Base-by-base conservation (phyloP, 2,329 filamentous ascomycete genomes). In the Monosporascus cannonballus region DNA sequence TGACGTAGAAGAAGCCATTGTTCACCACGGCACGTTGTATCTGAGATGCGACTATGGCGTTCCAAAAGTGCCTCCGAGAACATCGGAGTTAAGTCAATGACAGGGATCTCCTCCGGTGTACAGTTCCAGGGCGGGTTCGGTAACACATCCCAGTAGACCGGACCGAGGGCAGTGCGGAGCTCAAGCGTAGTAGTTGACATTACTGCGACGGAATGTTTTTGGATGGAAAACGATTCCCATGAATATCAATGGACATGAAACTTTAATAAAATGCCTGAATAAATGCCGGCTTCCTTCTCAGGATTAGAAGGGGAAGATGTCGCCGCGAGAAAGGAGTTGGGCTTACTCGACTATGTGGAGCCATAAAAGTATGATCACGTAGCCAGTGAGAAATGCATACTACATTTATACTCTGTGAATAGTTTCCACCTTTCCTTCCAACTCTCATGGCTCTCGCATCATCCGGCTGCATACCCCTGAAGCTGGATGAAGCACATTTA, bases 1-100 rank as follows among this genome's bases (percentile, higher is more conserved):
- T 69, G 54, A 81, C 69, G 65, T 81, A 81, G 64, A 82, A 81
- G 67, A 82, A 82, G 3, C 78, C 79, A 0, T 69, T 79, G 38
- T 72, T 76, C 15, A 74, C 72, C 3, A 77, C 74, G 0, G 79
- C 79, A 0, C 67, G 58, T 20, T 68, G 69, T 17, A 81, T 71
- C 4, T 69, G 62, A 0, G 59, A 57, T 0, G 76, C 76, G 0
- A 79, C 70, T 56, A 41, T 69, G 64, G 0, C 74, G 72, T 3
- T 71, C 67, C 0, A 63, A 58, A 0, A 71, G 48, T 1, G 69
- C 63, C 2, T 62, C 51, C 48, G 71, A 69, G 51, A 76, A 72
- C 52, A 72, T 70, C 14, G 64, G 61, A 0, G 70, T 68, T 6
- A 82, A 64, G 58, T 83, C 77, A 49, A 83, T 78, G 42, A 83